These are phyloP conservation scores for Dioscorea cayenensis DNA, from an alignment of 116 monocot genomes.

Conservation along the genomic window DNA sequence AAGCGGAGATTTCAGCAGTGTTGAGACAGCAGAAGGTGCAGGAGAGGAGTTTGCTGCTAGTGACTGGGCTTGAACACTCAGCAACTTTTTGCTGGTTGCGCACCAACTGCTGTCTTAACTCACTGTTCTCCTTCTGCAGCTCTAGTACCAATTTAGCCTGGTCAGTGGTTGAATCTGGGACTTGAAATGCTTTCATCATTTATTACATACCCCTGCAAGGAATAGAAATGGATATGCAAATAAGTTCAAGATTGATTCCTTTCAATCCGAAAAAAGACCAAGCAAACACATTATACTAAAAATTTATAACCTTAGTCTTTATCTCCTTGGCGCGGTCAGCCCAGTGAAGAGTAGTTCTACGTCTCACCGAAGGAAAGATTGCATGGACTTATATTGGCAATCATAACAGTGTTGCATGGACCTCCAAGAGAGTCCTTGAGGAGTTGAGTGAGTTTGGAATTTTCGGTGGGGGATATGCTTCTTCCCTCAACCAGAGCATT, in stretches of 20 bases:
- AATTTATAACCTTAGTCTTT: constrained; percentile 54
- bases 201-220: constrained; percentile 29
- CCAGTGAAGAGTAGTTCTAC: constrained; percentile 97
- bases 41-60: constrained; percentile 37
- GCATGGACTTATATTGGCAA: constrained; percentile 88
- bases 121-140: constrained; percentile 80
- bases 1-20: constrained; percentile 22
- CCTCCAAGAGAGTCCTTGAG: constrained; percentile 98
- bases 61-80: constrained; percentile 57
- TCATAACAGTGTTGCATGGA: constrained; percentile 87
- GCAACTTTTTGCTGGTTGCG: constrained; percentile 76
- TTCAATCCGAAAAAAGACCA: background rate
- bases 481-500: constrained; percentile 95
- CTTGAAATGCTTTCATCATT: constrained; percentile 37
- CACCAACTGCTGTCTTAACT: constrained; percentile 66
- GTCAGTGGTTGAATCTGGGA: constrained; percentile 43
- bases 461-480: constrained; percentile 96
- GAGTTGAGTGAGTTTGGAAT: constrained; percentile 96
- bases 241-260: background rate
- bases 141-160: constrained; percentile 75
- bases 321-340: constrained; percentile 97
- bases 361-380: constrained; percentile 77
- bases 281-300: background rate
- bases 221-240: background rate
- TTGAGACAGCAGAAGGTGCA: constrained; percentile 5